These are phyloP conservation scores for Xylaria sp. DNA, from an alignment of 2,329 filamentous ascomycete genomes.

Conservation along the genomic window DNA sequence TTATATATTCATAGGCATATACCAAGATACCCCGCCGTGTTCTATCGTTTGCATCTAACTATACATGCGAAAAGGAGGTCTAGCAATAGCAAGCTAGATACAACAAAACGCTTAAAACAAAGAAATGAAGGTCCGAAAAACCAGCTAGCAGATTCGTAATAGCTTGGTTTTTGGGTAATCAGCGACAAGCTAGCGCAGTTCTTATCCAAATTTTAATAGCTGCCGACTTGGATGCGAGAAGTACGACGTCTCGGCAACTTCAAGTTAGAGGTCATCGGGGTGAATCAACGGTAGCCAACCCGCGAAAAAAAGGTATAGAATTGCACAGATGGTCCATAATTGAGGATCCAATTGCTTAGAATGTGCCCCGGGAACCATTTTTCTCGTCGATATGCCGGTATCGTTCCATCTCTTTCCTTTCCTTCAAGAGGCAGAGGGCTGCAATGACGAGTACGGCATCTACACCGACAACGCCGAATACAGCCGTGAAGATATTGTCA, in stretches of 20 bases:
- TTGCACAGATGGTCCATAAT: neutral
- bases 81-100: neutral
- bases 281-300: neutral
- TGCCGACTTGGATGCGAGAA: neutral
- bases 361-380: slow-evolving; percentile 59
- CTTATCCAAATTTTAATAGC: neutral
- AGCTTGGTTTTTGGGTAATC: neutral
- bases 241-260: neutral
- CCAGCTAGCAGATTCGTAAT: neutral
- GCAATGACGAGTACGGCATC: slow-evolving; percentile 72
- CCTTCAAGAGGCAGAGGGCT: slow-evolving; percentile 78
- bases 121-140: slow-evolving; percentile 9
- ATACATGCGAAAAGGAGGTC: neutral
- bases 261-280: neutral
- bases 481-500: slow-evolving; percentile 77
- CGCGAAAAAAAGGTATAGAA: neutral
- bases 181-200: neutral
- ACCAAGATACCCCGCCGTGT: neutral
- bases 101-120: slow-evolving; percentile 19
- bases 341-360: slow-evolving; percentile 43
- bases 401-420: slow-evolving; percentile 78
- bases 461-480: slow-evolving; percentile 78
- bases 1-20: slow-evolving; percentile 9
- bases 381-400: slow-evolving; percentile 86
- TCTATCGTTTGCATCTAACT: slow-evolving; percentile 19